phyloP scores from a whole-genome alignment of 192 early-diverging fungal species.

The Backusella psychrophila region DNA sequence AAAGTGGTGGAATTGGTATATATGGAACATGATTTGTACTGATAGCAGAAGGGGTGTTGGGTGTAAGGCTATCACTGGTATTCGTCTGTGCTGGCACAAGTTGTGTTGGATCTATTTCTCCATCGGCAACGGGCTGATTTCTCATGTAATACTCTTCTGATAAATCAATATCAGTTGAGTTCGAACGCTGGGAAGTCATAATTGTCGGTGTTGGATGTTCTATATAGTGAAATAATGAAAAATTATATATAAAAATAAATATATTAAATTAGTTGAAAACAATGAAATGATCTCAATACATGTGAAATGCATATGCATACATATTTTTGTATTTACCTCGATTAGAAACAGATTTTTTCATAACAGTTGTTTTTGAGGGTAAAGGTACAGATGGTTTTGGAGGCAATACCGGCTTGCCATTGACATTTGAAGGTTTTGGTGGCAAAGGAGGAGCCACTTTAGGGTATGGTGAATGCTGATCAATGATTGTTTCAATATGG shows the following conservation, averaged over 20 bases:
- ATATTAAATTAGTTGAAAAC: too few species aligned
- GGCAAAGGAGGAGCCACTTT: constrained; percentile 2
- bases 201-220: not conserved
- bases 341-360: constrained; percentile 10
- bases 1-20: constrained; percentile 50
- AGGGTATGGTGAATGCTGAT: not conserved
- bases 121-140: not conserved
- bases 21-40: constrained; percentile 50
- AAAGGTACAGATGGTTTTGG: constrained; percentile 3
- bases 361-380: not conserved
- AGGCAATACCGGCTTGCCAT: constrained; percentile 14
- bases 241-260: not conserved
- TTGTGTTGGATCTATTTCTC: constrained; percentile 46
- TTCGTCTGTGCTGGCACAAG: constrained; percentile 46
- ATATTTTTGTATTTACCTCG: not conserved
- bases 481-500: constrained; percentile 9
- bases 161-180: not conserved
- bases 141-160: not conserved
- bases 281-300: not conserved
- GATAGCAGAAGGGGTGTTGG: constrained; percentile 21
- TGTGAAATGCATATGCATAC: not conserved
- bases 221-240: not conserved
- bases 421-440: constrained; percentile 13
- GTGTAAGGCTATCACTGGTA: constrained; percentile 43
- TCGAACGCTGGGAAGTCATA: constrained; percentile 28